A percentile compares a stretch with the other conserved stretches of the same genome.
Conservation (phyloP, 352 stramenopile genomes). For the Globisporangium nodosum region DNA sequence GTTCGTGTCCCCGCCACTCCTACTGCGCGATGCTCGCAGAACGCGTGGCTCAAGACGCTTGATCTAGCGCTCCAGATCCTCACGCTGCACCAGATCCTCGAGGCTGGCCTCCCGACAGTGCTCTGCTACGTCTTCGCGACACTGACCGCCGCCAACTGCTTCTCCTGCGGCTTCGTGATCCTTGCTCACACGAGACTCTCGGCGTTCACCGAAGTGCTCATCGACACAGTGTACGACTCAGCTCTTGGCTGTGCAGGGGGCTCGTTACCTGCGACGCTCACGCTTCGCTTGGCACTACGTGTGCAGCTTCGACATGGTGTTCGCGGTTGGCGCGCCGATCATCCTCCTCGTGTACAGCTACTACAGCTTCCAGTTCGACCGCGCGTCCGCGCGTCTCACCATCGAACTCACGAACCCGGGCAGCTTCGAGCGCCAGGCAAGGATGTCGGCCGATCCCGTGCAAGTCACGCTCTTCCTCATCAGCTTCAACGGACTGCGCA, state of each 20-base stretch:
- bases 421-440: slow-evolving; percentile 22
- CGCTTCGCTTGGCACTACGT: no score
- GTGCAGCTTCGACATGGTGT: slow-evolving; percentile 22
- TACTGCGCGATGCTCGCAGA: slow-evolving; percentile 12
- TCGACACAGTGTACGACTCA: slow-evolving; percentile 15
- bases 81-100: slow-evolving; percentile 19
- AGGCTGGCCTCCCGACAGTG: slow-evolving; percentile 12
- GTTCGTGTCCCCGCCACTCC: slow-evolving; percentile 2
- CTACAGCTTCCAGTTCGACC: slow-evolving; percentile 26
- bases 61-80: slow-evolving; percentile 22
- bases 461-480: slow-evolving; percentile 23
- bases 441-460: slow-evolving; percentile 20
- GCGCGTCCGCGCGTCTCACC: slow-evolving; percentile 7
- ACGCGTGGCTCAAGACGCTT: slow-evolving; percentile 19
- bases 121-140: slow-evolving; percentile 14
- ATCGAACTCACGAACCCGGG: slow-evolving; percentile 11
- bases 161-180: slow-evolving; percentile 13
- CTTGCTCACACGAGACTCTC: neutral
- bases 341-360: slow-evolving; percentile 19
- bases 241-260: neutral
- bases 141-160: slow-evolving; percentile 16
- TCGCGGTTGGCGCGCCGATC: slow-evolving; percentile 22
- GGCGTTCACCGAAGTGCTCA: slow-evolving; percentile 22
- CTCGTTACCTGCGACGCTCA: neutral
- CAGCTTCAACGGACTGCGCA: slow-evolving; percentile 27